These are phyloP conservation scores for Podila minutissima DNA, from an alignment of 192 early-diverging fungal genomes.

Conservation along the genomic window DNA sequence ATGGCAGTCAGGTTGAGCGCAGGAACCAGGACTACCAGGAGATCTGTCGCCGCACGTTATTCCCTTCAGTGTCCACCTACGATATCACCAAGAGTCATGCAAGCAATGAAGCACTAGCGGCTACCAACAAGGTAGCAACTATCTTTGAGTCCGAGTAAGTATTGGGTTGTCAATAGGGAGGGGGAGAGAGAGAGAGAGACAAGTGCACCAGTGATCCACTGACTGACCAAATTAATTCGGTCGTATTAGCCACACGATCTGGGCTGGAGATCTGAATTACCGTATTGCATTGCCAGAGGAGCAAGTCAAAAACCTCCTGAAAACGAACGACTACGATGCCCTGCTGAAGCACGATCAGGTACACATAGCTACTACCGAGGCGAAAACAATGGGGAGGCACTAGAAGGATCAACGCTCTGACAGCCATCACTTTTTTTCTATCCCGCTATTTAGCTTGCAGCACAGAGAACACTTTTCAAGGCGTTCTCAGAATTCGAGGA, in stretches of 20 bases:
- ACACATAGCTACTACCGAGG: background rate
- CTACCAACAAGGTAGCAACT: slow-evolving; percentile 34
- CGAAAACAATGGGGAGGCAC: background rate
- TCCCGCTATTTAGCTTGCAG: slow-evolving; percentile 57
- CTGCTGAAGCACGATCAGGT: slow-evolving; percentile 88
- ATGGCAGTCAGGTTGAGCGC: slow-evolving; percentile 75
- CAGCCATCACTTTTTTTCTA: background rate
- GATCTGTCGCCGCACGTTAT: slow-evolving; percentile 77
- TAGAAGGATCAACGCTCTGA: background rate
- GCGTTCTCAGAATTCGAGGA: slow-evolving; percentile 92
- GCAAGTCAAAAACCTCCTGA: slow-evolving; percentile 66
- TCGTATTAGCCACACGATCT: slow-evolving; percentile 77
- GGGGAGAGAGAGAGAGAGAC: no score
- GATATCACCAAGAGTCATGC: slow-evolving; percentile 47
- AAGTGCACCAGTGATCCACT: no score
- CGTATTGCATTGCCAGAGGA: slow-evolving; percentile 74
- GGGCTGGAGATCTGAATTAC: slow-evolving; percentile 97
- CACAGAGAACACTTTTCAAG: slow-evolving; percentile 68
- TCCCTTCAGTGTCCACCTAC: slow-evolving; percentile 50
- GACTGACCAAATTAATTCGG: background rate
- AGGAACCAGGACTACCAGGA: slow-evolving; percentile 93
- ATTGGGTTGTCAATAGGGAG: background rate
- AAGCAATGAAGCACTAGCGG: slow-evolving; percentile 20
- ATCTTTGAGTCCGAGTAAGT: slow-evolving; percentile 79
- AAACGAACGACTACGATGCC: slow-evolving; percentile 63